A percentile compares a stretch with the other conserved stretches of the same genome.
Evolutionary conservation across 305 asterid species (phyloP).

Genomic region (Fraxinus nigra): DNA sequence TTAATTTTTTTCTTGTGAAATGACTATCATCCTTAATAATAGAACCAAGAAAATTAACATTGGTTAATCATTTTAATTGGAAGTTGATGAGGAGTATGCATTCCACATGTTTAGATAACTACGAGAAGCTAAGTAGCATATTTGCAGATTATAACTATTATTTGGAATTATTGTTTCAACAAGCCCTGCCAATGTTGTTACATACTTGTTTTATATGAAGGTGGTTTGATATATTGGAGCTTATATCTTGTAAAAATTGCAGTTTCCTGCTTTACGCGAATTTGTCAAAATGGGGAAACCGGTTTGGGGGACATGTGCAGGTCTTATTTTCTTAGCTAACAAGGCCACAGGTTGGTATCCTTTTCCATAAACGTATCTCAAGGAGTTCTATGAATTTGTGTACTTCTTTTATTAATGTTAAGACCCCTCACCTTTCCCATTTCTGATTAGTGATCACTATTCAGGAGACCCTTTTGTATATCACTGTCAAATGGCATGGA

Average conservation of each 20-base stretch:
- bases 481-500: background rate
- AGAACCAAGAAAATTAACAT: background rate
- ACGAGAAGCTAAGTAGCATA: background rate
- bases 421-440: background rate
- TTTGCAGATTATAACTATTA: background rate
- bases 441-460: background rate
- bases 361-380: conserved; percentile 3
- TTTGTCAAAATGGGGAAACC: conserved; percentile 89
- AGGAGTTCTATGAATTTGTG: background rate
- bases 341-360: conserved; percentile 66
- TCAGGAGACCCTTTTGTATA: background rate
- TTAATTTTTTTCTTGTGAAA: background rate
- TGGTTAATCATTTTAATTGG: background rate
- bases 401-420: background rate
- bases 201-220: background rate
- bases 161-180: background rate
- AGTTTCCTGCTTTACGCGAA: conserved; percentile 95
- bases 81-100: background rate
- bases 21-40: background rate
- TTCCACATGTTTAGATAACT: background rate
- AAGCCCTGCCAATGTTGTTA: background rate
- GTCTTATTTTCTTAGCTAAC: conserved; percentile 89
- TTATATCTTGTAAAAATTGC: conserved; percentile 28
- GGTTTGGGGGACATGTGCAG: conserved; percentile 99
- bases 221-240: conserved; percentile 9